Evolutionary conservation across 2,329 filamentous ascomycete species (phyloP), one percentile per base, ranked within the genome.

Genomic region (Neonectria ditissima): DNA sequence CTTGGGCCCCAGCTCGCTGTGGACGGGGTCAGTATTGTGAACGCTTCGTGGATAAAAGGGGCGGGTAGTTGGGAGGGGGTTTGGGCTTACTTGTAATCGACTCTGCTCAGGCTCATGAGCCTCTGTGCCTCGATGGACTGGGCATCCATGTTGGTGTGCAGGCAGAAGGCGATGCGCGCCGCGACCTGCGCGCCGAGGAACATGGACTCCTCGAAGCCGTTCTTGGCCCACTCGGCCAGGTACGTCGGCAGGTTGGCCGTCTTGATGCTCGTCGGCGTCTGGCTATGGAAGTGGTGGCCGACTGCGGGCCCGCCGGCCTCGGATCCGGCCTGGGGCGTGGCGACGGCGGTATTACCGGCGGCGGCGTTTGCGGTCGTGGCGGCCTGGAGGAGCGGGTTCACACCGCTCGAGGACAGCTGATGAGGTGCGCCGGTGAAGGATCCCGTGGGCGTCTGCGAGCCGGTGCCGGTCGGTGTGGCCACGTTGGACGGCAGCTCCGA

Each of bases 401-500:
- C 94, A 44, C 88, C 87, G 56, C 85, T 82, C 39, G 83, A 80
- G 60, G 80, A 74, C 68, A 88, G 82, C 80, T 89, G 86, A 76
- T 85, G 84, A 59, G 85, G 83, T 55, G 79, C 84, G 65, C 75
- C 89, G 75, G 77, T 83, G 76, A 82, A 86, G 67, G 81, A 86
- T 71, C 82, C 86, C 2, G 92, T 93, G 1, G 96, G 97, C 1
- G 95, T 98, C 79, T 97, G 96, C 16, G 94, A 89, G 34, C 95
- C 95, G 1, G 95, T 98, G 20, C 93, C 94, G 11, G 91, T 87
- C 1, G 96, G 96, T 0, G 96, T 98, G 30, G 92, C 94, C 76
- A 97, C 88, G 80, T 96, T 95, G 9, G 94, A 97, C 8, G 96
- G 96, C 39, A 98, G 89, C 79, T 99, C 96, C 22, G 94, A 97